Conservation (phyloP, 148 eudicot species). For the Vaccinium vitisidaea region DNA sequence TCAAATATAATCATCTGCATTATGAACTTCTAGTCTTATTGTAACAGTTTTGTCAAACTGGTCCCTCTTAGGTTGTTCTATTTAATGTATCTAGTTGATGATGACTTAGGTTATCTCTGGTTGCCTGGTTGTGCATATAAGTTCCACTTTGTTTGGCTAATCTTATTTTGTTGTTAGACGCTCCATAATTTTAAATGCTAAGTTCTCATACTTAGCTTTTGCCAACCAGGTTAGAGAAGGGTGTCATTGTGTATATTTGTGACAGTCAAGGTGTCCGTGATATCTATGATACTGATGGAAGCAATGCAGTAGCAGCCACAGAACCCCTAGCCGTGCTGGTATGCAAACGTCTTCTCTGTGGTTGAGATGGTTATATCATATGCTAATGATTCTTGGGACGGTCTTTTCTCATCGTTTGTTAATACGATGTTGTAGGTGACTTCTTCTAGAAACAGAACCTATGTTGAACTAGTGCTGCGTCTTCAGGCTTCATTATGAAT, state of each 20-base stretch:
- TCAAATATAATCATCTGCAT: neutral
- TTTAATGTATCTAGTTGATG: neutral
- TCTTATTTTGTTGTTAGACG: neutral
- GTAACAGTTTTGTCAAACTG: neutral
- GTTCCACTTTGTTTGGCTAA: neutral
- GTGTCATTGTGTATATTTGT: conserved; percentile 93
- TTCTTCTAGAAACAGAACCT: neutral
- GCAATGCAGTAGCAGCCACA: conserved; percentile 72
- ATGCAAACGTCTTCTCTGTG: conserved; percentile 22
- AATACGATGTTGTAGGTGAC: neutral
- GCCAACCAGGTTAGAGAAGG: conserved; percentile 80
- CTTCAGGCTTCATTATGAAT: neutral
- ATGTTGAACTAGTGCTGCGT: neutral
- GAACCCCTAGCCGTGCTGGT: conserved; percentile 97
- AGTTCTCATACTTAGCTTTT: conserved; percentile 17
- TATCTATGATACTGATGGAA: conserved; percentile 96
- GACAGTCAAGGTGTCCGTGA: conserved; percentile 96
- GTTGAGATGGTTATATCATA: neutral
- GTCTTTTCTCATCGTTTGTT: neutral
- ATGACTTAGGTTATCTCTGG: neutral
- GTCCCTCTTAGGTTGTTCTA: neutral
- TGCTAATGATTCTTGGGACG: neutral
- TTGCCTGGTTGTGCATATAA: neutral
- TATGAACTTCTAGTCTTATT: neutral
- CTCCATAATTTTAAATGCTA: neutral